Evolutionary conservation across 1,284 basidiomycete genomes (phyloP), one percentile per base, ranked within the genome.

Genomic region (Naganishia albida): DNA sequence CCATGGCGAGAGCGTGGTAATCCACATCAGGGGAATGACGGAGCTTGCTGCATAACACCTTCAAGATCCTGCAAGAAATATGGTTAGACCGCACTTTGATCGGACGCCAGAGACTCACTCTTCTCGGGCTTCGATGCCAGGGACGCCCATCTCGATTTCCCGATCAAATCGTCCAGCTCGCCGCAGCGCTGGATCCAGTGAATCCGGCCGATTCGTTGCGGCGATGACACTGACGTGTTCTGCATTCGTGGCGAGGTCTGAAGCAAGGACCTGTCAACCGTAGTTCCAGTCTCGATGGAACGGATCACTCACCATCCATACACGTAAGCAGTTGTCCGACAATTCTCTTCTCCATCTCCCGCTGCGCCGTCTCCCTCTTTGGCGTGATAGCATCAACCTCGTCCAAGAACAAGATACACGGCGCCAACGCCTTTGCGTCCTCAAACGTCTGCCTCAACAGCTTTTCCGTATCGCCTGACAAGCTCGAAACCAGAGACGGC

Each of bases 301-400:
- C 43, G 12, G 15, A 30, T 20, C 2, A 75, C 83, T 53, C 71
- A 93, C 92, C 93, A 76, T 98, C 95, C 88, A 99, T 94, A 78
- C 93, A 98, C 0, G 95, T 99, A 59, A 98, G 80, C 63, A 98
- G 90, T 78, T 99, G 95, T 0, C 93, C 95, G 8, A 99, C 95
- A 67, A 99, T 98, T 8, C 95, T 84, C 48, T 94, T 82, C 74
- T 99, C 95, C 95, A 98, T 99, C 81, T 99, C 95, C 68, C 95
- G 82, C 74, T 95, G 93, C 0, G 95, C 95, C 69, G 90, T 98
- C 80, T 98, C 95, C 67, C 95, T 83, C 80, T 99, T 99, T 0
- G 93, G 93, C 0, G 94, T 98, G 71, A 99, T 96, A 7, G 95
- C 93, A 73, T 99, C 95, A 40, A 99, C 96, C 77, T 98, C 95